phyloP scores from a whole-genome alignment of 108 stramenopile genomes.

The Ochromonas danica region DNA sequence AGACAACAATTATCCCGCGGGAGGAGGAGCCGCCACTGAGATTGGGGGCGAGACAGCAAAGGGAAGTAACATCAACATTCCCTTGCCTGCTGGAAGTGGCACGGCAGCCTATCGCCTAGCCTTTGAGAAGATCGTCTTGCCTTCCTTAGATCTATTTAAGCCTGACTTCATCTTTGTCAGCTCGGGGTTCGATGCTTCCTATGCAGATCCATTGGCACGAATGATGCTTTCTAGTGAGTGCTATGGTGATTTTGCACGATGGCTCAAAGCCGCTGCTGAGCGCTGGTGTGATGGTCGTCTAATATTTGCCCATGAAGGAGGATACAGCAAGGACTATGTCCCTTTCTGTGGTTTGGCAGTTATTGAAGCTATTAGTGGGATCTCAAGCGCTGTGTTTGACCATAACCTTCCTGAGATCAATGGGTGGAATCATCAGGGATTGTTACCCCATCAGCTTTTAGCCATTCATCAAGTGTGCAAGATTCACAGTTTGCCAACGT shows the following conservation, averaged over 20 bases:
- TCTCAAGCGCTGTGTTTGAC: neutral
- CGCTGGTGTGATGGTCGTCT: conserved; percentile 44
- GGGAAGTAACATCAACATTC: conserved; percentile 69
- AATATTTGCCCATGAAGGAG: conserved; percentile 62
- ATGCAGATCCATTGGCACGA: conserved; percentile 63
- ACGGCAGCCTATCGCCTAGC: conserved; percentile 69
- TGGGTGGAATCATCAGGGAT: conserved; percentile 32
- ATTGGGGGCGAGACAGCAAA: conserved; percentile 57
- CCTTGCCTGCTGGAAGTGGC: conserved; percentile 66
- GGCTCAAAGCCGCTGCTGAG: conserved; percentile 41
- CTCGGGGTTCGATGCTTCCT: conserved; percentile 79
- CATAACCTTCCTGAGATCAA: conserved; percentile 9
- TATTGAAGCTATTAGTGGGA: conserved; percentile 45
- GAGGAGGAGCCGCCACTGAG: conserved; percentile 58
- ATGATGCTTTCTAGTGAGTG: conserved; percentile 58
- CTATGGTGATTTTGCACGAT: conserved; percentile 45
- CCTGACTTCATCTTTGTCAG: conserved; percentile 72
- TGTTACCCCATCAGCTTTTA: conserved; percentile 32
- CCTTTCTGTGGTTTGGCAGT: conserved; percentile 56
- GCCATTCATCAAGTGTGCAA: neutral
- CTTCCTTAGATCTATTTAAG: conserved; percentile 58
- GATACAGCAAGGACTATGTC: conserved; percentile 51
- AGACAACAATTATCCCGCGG: conserved; percentile 61
- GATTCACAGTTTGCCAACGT: neutral
- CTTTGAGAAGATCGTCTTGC: conserved; percentile 63